Conservation (phyloP, 148 eudicot genomes). For the Cornus florida region DNA sequence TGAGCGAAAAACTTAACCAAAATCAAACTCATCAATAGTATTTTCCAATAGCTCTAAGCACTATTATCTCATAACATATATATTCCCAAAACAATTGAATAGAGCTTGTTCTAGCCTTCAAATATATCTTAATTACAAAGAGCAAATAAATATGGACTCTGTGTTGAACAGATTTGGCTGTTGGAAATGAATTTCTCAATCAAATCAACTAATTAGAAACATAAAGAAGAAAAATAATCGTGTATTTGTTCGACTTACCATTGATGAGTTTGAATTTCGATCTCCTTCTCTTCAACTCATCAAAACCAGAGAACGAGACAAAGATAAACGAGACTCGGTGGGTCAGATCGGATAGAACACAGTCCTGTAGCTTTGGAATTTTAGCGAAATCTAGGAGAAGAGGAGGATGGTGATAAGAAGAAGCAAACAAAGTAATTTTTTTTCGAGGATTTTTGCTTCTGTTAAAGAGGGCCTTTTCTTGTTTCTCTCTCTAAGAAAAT, state of each 20-base stretch:
- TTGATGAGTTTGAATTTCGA: conserved; percentile 24
- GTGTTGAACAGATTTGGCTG: conserved; percentile 19
- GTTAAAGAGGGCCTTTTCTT: conserved; percentile 4
- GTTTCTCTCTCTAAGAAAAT: conserved; percentile 12
- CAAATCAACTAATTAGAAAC: conserved; percentile 14
- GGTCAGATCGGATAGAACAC: conserved; percentile 42
- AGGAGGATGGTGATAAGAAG: neutral
- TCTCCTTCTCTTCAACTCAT: conserved; percentile 41
- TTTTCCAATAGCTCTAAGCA: neutral
- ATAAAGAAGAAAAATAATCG: conserved; percentile 6
- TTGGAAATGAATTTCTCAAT: neutral
- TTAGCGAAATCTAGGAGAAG: neutral
- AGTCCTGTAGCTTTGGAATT: neutral
- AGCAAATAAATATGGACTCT: conserved; percentile 6
- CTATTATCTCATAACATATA: neutral
- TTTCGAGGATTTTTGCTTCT: conserved; percentile 1
- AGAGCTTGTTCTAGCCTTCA: neutral
- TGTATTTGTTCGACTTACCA: conserved; percentile 24
- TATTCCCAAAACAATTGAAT: neutral
- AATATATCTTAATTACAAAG: neutral
- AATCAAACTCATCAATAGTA: neutral
- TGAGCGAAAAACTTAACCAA: conserved; percentile 5
- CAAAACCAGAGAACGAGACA: conserved; percentile 16
- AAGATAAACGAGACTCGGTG: conserved; percentile 21
- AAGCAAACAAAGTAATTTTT: neutral